Evolutionary conservation across 495 filamentous ascomycete genomes (phyloP), one percentile per base, ranked within the genome.

Genomic region (Tuber microsphaerosporum): DNA sequence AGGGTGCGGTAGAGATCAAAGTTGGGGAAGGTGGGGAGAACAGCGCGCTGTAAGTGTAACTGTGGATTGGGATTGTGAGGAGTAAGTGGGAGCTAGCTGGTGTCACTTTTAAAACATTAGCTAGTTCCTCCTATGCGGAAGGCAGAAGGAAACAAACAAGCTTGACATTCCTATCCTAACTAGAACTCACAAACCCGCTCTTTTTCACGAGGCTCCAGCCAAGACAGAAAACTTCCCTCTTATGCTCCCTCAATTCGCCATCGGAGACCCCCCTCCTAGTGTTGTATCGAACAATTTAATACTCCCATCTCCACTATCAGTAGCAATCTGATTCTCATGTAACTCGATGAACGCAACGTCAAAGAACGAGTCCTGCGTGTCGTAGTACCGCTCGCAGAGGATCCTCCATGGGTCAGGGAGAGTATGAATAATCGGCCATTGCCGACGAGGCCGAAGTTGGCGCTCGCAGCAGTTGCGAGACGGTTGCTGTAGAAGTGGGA

Each of bases 401-500:
- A 97, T 92, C 65, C 95, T 95, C 46, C 91, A 88, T 0, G 87
- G 9, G 91, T 94, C 74, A 99, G 85, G 51, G 90, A 89, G 20
- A 97, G 87, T 71, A 94, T 90, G 79, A 90, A 97, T 1, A 97
- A 83, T 42, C 94, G 88, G 41, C 95, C 95, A 94, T n/a, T n/a
- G n/a, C n/a, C n/a, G n/a, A n/a, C n/a, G n/a, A n/a, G n/a, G n/a
- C n/a, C n/a, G n/a, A n/a, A 99, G 86, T 99, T 97, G 69, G 94
- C 89, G 12, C 93, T 89, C 8, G 92, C 88, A 41, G 92, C 91
- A 76, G 96, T 92, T 70, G 95, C 95, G 39, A 99, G 88, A 46
- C 94, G 91, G 71, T 92, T 94, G 85, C 97, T 94, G 87, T 94
- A 95, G 87, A 97, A 99, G 48, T 95, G 94, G 34, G 94, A 97